A percentile compares a stretch with the other conserved stretches of the same genome.
These are phyloP conservation scores for Saturnispora zaruensis DNA, from an alignment of 805 yeast genomes.

Conservation along the genomic window DNA sequence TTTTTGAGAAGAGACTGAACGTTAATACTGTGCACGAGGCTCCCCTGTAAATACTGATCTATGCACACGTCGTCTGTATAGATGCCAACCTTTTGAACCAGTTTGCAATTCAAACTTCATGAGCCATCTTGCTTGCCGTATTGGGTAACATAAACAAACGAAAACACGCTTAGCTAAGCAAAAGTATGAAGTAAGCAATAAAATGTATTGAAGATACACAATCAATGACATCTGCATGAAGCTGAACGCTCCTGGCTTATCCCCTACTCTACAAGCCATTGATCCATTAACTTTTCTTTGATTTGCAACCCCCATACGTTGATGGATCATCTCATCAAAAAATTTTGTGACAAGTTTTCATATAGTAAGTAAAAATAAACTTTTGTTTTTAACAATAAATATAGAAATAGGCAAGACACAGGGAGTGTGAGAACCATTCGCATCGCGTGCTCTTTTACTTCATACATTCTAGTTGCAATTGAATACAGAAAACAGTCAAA, in stretches of 20 bases:
- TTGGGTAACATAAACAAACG: background rate
- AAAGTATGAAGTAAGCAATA: no score
- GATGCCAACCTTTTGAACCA: background rate
- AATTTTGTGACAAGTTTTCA: background rate
- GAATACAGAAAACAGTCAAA: background rate
- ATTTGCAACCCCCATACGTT: background rate
- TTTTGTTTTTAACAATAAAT: background rate
- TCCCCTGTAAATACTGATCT: background rate
- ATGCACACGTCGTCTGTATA: background rate
- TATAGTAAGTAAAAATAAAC: background rate
- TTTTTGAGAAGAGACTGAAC: conserved; percentile 42
- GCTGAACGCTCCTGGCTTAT: no score
- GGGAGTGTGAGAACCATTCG: background rate
- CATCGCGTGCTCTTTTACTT: background rate
- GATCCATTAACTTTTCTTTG: no score
- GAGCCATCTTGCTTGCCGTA: background rate
- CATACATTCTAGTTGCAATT: background rate
- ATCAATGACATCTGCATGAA: no score
- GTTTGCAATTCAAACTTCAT: background rate
- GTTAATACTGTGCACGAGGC: background rate
- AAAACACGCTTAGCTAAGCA: background rate
- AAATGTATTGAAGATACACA: no score
- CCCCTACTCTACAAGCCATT: no score
- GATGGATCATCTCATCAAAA: background rate
- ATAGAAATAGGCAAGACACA: background rate